These are phyloP conservation scores for Metschnikowia aberdeeniae DNA, from an alignment of 805 yeast genomes.

Conservation along the genomic window DNA sequence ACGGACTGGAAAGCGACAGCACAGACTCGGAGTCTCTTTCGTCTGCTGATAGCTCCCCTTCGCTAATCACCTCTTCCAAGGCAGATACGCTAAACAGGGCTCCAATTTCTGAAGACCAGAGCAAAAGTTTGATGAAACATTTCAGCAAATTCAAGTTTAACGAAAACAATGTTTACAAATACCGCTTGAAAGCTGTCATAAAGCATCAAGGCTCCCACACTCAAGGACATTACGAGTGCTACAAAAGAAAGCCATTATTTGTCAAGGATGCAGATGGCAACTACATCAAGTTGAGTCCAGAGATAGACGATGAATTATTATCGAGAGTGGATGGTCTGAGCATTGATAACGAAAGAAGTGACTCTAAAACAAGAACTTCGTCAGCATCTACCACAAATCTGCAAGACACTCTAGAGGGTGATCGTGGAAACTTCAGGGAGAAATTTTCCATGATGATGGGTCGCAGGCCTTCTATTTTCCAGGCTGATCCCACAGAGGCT, in stretches of 20 bases:
- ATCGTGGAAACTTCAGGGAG: slow-evolving; percentile 29
- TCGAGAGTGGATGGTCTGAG: slow-evolving; percentile 3
- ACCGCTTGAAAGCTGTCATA: slow-evolving; percentile 65
- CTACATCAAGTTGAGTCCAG: slow-evolving; percentile 39
- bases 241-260: slow-evolving; percentile 66
- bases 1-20: slow-evolving; percentile 6
- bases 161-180: slow-evolving; percentile 43
- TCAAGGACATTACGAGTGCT: slow-evolving; percentile 89
- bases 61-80: slow-evolving; percentile 8
- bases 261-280: slow-evolving; percentile 43
- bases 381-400: slow-evolving; percentile 16
- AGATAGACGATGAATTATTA: slow-evolving; percentile 25
- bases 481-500: slow-evolving; percentile 34
- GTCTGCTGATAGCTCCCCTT: slow-evolving; percentile 9
- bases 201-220: slow-evolving; percentile 87
- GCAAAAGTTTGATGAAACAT: slow-evolving; percentile 31
- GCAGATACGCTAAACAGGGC: slow-evolving; percentile 30
- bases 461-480: slow-evolving; percentile 37
- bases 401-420: slow-evolving; percentile 14
- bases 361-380: slow-evolving; percentile 4
- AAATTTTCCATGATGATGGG: slow-evolving; percentile 39
- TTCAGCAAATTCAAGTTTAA: slow-evolving; percentile 37
- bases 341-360: neutral
- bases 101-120: slow-evolving; percentile 37
- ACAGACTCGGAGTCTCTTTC: slow-evolving; percentile 11